phyloP scores from a whole-genome alignment of 2,329 filamentous ascomycete species.

The Colletotrichum australisinense region DNA sequence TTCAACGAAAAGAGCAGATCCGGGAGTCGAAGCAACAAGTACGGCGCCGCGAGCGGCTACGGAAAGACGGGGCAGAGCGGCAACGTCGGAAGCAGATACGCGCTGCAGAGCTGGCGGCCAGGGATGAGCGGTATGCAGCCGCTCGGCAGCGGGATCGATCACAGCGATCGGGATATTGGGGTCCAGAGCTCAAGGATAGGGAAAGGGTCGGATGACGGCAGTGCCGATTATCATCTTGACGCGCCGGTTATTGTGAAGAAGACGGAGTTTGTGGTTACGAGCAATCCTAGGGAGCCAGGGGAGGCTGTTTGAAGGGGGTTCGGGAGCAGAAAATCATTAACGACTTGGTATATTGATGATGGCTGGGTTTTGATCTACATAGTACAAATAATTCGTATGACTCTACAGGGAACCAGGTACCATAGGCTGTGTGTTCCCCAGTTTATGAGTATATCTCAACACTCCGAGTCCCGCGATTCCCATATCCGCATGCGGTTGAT shows the following conservation, averaged over 20 bases:
- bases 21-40: slow-evolving; percentile 28
- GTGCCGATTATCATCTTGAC: slow-evolving; percentile 20
- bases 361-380: not conserved
- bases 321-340: not conserved
- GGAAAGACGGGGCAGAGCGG: slow-evolving; percentile 8
- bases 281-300: slow-evolving; percentile 14
- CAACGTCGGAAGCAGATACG: slow-evolving; percentile 37
- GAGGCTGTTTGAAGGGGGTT: not conserved
- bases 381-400: not conserved
- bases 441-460: not conserved
- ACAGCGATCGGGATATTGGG: slow-evolving; percentile 12
- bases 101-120: slow-evolving; percentile 42
- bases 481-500: too few relatives aligned
- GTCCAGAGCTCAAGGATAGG: slow-evolving; percentile 3
- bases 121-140: slow-evolving; percentile 39
- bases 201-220: slow-evolving; percentile 23
- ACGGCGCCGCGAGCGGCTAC: slow-evolving; percentile 37
- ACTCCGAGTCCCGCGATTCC: not conserved
- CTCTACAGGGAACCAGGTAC: not conserved
- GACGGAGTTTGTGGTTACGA: slow-evolving; percentile 34
- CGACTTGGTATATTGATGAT: not conserved
- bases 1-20: slow-evolving; percentile 45
- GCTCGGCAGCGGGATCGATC: slow-evolving; percentile 34
- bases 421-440: not conserved
- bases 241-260: slow-evolving; percentile 27